These are phyloP conservation scores for Exserohilum rostratum DNA, from an alignment of 2,329 filamentous ascomycete genomes.

Conservation along the genomic window DNA sequence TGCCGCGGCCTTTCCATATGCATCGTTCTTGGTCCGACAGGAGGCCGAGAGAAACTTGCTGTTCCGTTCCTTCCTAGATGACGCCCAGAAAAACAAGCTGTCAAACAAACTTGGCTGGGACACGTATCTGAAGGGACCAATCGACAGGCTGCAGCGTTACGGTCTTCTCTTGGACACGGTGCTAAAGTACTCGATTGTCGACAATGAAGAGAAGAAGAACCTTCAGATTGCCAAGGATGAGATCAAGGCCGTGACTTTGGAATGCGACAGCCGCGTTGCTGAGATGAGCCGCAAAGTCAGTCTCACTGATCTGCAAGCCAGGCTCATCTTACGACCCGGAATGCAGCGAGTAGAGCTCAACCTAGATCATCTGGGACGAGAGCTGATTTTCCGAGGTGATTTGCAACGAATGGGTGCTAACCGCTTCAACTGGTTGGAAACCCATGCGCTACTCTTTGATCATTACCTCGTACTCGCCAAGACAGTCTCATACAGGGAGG, in stretches of 20 bases:
- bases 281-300: slow-evolving; percentile 92
- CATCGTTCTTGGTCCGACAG: slow-evolving; percentile 80
- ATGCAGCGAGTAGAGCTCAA: slow-evolving; percentile 87
- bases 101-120: slow-evolving; percentile 90
- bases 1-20: slow-evolving; percentile 83
- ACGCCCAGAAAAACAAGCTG: slow-evolving; percentile 76
- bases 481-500: slow-evolving; percentile 69
- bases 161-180: slow-evolving; percentile 82
- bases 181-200: slow-evolving; percentile 79
- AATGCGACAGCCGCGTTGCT: slow-evolving; percentile 90
- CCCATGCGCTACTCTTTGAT: slow-evolving; percentile 91
- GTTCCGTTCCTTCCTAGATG: slow-evolving; percentile 85
- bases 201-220: slow-evolving; percentile 89
- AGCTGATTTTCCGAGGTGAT: slow-evolving; percentile 87
- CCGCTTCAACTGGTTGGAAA: slow-evolving; percentile 91
- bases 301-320: slow-evolving; percentile 80
- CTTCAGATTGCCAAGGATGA: slow-evolving; percentile 85
- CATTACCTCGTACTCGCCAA: slow-evolving; percentile 96
- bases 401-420: slow-evolving; percentile 86
- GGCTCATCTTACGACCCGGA: slow-evolving; percentile 82
- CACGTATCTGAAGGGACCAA: slow-evolving; percentile 90
- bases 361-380: slow-evolving; percentile 88
- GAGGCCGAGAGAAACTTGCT: slow-evolving; percentile 84
- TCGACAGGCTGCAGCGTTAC: slow-evolving; percentile 91
- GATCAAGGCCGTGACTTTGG: slow-evolving; percentile 84